Evolutionary conservation across 352 stramenopile genomes (phyloP), one percentile per base, ranked within the genome.

Genomic region (Phytophthora boehmeriae): DNA sequence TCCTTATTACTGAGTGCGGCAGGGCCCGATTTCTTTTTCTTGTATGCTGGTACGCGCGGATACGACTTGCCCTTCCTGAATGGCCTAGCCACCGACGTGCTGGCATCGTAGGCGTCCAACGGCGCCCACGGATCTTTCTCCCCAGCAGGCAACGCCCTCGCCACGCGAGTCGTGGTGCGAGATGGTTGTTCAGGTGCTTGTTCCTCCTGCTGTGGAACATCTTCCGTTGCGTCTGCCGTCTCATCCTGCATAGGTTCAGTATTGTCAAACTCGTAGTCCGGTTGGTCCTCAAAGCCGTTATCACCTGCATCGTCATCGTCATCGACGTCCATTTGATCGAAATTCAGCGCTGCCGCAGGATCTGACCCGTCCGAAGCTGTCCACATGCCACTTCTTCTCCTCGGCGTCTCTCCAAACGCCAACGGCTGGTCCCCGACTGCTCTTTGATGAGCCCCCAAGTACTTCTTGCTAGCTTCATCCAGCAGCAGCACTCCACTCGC

Each of bases 61-160:
- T 89, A 94, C 32, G 83, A 90, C 39, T 80, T 60, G 0, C 85
- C 87, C 58, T 95, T 93, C 38, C 73, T 72, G 66, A 93, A 93
- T n/a, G 84, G 79, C 2, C 76, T 69, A 8, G 82, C 75, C 8
- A 79, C 82, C 10, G 81, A 78, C 6, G 76, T 69, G 46, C 68
- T 92, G 1, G 87, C 82, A 50, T 95, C 87, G 48, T 93, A 95
- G 14, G 87, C 76, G 50, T 95, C 87, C 8, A 95, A 54, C 9
- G 81, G 68, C 1, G 61, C 58, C 87, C 87, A 95, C 20, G 83
- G 83, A 35, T 95, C 82, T 34, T 79, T 78, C 27, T 80, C 73
- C 10, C 72, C 57, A 8, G 25, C 22, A n/a, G 54, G 44, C 1
- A 70, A 22, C 9, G 27, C 30, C 11, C 30, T 28, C 4, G 13